Evolutionary conservation across 2,329 filamentous ascomycete genomes (phyloP), one percentile per base, ranked within the genome.

Genomic region (Colletotrichum sojae): DNA sequence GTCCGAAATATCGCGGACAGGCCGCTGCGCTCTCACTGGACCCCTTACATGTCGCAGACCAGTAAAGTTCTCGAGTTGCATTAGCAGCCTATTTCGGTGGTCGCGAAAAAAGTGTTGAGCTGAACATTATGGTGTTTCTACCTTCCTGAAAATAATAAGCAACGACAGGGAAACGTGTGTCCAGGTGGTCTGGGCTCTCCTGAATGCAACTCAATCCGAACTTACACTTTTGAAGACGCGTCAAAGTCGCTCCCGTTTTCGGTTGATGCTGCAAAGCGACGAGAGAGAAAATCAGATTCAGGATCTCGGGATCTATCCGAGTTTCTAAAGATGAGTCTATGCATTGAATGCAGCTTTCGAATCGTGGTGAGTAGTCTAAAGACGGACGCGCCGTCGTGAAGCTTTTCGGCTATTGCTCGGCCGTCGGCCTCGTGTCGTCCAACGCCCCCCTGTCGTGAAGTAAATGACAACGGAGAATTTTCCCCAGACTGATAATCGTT

Each of bases 61-160:
- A 39, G 59, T 18, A 52, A 20, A 43, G 36, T 57, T 63, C 45
- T 9, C 25, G 52, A 52, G 22, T 53, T 55, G 43, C 52, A 54
- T 45, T 46, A n/a, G 40, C 40, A 13, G 48, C 15, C 12, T n/a
- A 46, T 10, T 31, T 31, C 27, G 55, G 36, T n/a, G 52, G 52
- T 20, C 36, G 52, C 31, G 8, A 16, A 39, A 15, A 15, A 39
- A 15, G 25, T 1, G 6, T 54, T 20, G 52, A 39, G 9, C 25
- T n/a, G 52, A 54, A 54, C 6, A 54, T 31, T 39, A 13, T 6
- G 18, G 16, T 9, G 45, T n/a, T 31, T 31, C 27, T 31, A 31
- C 27, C 27, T 8, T 31, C 5, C 8, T 31, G 27, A 10, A 31
- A 31, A 8, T 8, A 31, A 31, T 31, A 8, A 31, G 27, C 45